A percentile compares a stretch with the other conserved stretches of the same genome.
These are phyloP conservation scores for Agarophyton chilense DNA, from an alignment of 23 red algal genomes.

Conservation along the genomic window DNA sequence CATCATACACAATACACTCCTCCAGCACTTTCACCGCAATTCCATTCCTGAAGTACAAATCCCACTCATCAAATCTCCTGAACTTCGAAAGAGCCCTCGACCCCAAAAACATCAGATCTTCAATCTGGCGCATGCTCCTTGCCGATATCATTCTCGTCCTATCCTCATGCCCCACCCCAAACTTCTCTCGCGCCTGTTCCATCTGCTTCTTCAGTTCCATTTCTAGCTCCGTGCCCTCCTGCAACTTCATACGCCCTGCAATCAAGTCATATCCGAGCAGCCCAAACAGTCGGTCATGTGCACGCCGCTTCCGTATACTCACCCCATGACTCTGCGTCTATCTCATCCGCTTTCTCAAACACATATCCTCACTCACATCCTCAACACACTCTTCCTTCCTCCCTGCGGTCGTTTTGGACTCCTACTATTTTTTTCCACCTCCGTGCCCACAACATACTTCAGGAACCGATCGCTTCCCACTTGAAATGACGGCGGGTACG, in stretches of 20 bases:
- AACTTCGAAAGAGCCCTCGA: not conserved
- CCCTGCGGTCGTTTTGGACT: not conserved
- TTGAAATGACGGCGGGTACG: not conserved
- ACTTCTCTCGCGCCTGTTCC: conserved; percentile 8
- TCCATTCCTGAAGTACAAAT: not conserved
- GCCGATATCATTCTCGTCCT: not conserved
- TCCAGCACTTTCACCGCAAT: not conserved
- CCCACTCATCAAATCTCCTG: not conserved
- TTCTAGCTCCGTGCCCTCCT: conserved; percentile 1
- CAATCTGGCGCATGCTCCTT: not conserved
- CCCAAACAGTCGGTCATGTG: not conserved
- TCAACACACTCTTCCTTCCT: conserved; percentile 11
- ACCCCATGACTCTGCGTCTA: not conserved
- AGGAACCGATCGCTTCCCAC: not conserved
- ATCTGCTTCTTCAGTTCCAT: conserved; percentile 26
- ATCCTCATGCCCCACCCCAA: not conserved
- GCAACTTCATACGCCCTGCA: not conserved
- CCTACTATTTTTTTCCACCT: not conserved
- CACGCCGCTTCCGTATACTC: not conserved
- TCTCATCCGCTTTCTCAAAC: conserved; percentile 8
- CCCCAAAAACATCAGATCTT: conserved; percentile 1
- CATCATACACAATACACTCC: not conserved
- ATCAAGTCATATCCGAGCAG: conserved; percentile 25
- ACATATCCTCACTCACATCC: not conserved
- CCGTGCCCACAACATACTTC: not conserved